Evolutionary conservation across 176 grass and related monocot species (phyloP).

Genomic region (Phyllostachys edulis): DNA sequence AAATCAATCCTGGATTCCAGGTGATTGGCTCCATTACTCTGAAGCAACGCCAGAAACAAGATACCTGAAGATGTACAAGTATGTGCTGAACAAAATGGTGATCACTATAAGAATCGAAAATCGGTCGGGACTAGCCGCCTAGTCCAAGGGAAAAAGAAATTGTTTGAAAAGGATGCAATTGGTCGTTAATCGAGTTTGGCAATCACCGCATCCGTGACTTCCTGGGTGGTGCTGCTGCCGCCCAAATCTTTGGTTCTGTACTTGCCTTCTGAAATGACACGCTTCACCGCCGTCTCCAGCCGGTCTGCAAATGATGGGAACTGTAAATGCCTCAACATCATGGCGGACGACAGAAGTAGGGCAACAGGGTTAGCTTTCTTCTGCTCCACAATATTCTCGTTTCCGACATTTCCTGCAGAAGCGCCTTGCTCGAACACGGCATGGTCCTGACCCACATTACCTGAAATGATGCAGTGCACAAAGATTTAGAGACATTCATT

Average conservation of each 20-base stretch:
- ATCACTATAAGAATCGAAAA: slow-evolving; percentile 33
- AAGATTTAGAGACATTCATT: slow-evolving; percentile 1
- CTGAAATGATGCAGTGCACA: slow-evolving; percentile 35
- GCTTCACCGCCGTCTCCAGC: slow-evolving; percentile 72
- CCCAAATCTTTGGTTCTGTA: slow-evolving; percentile 94
- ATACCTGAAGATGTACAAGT: slow-evolving; percentile 2
- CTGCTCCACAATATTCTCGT: slow-evolving; percentile 70
- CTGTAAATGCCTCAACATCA: slow-evolving; percentile 97
- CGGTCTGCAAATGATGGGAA: slow-evolving; percentile 85
- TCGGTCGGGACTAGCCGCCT: slow-evolving; percentile 27
- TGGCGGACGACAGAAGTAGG: slow-evolving; percentile 84
- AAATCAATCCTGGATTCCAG: neutral
- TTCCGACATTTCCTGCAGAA: slow-evolving; percentile 88
- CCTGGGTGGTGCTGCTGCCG: slow-evolving; percentile 75
- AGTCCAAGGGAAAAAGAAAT: slow-evolving; percentile 13
- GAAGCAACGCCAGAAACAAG: slow-evolving; percentile 12
- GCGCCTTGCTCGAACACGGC: slow-evolving; percentile 92
- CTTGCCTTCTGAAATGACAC: slow-evolving; percentile 77
- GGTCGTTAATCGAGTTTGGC: slow-evolving; percentile 50
- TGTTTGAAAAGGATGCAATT: neutral
- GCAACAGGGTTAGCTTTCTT: slow-evolving; percentile 90
- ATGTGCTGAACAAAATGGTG: slow-evolving; percentile 34
- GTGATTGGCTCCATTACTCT: slow-evolving; percentile 22
- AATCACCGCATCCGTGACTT: slow-evolving; percentile 80
- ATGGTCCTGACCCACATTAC: slow-evolving; percentile 80